These are phyloP conservation scores for Diaporthe sp. DNA, from an alignment of 2,329 filamentous ascomycete species.

Conservation along the genomic window DNA sequence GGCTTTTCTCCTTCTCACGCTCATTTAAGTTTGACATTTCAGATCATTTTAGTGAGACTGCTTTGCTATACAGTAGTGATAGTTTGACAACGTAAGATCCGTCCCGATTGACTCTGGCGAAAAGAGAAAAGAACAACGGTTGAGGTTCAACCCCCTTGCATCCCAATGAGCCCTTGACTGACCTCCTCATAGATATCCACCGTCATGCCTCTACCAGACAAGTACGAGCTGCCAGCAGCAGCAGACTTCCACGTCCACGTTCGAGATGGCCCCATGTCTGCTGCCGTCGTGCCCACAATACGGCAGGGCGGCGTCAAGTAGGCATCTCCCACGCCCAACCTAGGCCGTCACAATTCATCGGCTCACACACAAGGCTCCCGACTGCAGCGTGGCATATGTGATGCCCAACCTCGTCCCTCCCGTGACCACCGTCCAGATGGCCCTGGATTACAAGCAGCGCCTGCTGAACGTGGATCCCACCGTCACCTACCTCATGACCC, in stretches of 20 bases:
- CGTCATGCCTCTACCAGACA: slow-evolving; percentile 50
- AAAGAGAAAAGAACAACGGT: background rate
- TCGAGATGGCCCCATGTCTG: slow-evolving; percentile 76
- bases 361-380: slow-evolving; percentile 38
- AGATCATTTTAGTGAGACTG: background rate
- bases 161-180: background rate
- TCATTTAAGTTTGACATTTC: slow-evolving; percentile 30
- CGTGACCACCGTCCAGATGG: slow-evolving; percentile 72
- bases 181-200: background rate
- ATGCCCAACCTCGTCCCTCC: slow-evolving; percentile 76
- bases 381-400: slow-evolving; percentile 50
- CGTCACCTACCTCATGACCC: slow-evolving; percentile 81
- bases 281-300: slow-evolving; percentile 65
- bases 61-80: background rate
- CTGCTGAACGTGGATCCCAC: slow-evolving; percentile 72
- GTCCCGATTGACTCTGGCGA: background rate
- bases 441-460: slow-evolving; percentile 75
- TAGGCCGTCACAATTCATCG: slow-evolving; percentile 45
- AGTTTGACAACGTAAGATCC: slow-evolving; percentile 7
- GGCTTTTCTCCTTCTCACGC: slow-evolving; percentile 1
- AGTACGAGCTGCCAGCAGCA: slow-evolving; percentile 70
- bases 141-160: background rate
- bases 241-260: slow-evolving; percentile 82
- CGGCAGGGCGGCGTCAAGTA: slow-evolving; percentile 47
- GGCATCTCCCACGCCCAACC: slow-evolving; percentile 70